These are phyloP conservation scores for Nicotiana obtusifolia DNA, from an alignment of 257 asterid genomes.

Conservation along the genomic window DNA sequence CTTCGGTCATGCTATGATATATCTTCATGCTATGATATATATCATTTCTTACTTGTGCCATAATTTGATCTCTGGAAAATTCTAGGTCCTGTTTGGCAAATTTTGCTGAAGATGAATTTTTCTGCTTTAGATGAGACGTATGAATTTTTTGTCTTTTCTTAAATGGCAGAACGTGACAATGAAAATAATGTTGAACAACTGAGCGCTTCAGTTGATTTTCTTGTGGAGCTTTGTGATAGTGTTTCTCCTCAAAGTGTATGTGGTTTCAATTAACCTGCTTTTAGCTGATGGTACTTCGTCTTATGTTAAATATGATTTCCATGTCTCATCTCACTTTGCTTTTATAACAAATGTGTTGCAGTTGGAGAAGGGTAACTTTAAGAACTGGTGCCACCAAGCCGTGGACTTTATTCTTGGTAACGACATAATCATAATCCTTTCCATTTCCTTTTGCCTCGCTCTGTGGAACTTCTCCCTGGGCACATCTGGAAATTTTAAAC, in stretches of 20 bases:
- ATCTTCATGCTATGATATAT: not conserved
- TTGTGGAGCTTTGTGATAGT: conserved; percentile 78
- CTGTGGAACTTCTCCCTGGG: not conserved
- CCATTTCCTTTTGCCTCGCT: not conserved
- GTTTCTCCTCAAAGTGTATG: conserved; percentile 46
- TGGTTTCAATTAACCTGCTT: conserved; percentile 10
- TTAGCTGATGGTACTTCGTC: not conserved
- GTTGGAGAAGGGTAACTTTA: conserved; percentile 58
- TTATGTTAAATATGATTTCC: not conserved
- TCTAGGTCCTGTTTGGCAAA: not conserved
- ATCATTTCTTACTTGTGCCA: not conserved
- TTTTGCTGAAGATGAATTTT: not conserved
- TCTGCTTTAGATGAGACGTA: not conserved
- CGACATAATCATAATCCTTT: not conserved
- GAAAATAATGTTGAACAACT: conserved; percentile 60
- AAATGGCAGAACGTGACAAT: conserved; percentile 34
- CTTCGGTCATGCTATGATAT: not conserved
- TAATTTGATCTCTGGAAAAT: not conserved
- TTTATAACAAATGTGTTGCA: conserved; percentile 20
- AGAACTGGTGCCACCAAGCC: conserved; percentile 88
- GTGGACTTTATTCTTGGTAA: conserved; percentile 84
- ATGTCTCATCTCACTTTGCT: not conserved
- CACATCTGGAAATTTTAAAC: not conserved
- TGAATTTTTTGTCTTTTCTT: not conserved
- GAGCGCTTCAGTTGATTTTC: conserved; percentile 82